These are phyloP conservation scores for Scheffersomyces cryptocercus DNA, from an alignment of 1,139 yeast genomes.

Conservation along the genomic window DNA sequence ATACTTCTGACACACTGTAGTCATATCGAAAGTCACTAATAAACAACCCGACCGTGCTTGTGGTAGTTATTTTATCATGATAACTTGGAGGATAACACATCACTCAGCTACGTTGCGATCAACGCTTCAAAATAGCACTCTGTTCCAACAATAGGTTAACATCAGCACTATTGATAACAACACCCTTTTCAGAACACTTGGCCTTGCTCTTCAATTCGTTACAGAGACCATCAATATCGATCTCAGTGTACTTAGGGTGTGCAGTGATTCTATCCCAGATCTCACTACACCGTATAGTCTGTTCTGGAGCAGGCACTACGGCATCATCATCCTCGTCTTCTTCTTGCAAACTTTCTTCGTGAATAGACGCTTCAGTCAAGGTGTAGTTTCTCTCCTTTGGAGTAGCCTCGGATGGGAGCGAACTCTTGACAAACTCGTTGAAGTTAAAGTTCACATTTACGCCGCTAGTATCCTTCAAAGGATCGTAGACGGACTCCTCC, in stretches of 20 bases:
- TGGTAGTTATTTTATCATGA: too few species aligned
- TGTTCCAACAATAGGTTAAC: slow-evolving; percentile 64
- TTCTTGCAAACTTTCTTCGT: background rate
- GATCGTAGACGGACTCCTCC: slow-evolving; percentile 73
- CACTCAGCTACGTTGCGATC: background rate
- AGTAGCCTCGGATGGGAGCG: slow-evolving; percentile 1
- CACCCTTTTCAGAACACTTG: slow-evolving; percentile 93
- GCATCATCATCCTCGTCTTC: slow-evolving; percentile 29
- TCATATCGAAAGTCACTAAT: too few species aligned
- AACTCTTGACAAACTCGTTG: slow-evolving; percentile 38
- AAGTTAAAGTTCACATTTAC: slow-evolving; percentile 34
- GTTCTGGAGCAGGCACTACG: slow-evolving; percentile 56
- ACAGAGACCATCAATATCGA: slow-evolving; percentile 93
- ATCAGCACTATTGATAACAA: slow-evolving; percentile 76
- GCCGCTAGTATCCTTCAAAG: slow-evolving; percentile 32
- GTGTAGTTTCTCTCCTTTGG: slow-evolving; percentile 1
- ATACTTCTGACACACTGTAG: too few species aligned
- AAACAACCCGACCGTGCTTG: too few species aligned
- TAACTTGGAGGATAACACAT: too few species aligned
- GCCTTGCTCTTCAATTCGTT: slow-evolving; percentile 86
- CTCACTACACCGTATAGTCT: slow-evolving; percentile 74
- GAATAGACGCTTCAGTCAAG: background rate
- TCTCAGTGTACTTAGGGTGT: slow-evolving; percentile 89
- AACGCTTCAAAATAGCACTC: slow-evolving; percentile 26
- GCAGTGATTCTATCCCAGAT: slow-evolving; percentile 95